phyloP scores from a whole-genome alignment of 129 eudicot genomes.

The Solidago caesia region DNA sequence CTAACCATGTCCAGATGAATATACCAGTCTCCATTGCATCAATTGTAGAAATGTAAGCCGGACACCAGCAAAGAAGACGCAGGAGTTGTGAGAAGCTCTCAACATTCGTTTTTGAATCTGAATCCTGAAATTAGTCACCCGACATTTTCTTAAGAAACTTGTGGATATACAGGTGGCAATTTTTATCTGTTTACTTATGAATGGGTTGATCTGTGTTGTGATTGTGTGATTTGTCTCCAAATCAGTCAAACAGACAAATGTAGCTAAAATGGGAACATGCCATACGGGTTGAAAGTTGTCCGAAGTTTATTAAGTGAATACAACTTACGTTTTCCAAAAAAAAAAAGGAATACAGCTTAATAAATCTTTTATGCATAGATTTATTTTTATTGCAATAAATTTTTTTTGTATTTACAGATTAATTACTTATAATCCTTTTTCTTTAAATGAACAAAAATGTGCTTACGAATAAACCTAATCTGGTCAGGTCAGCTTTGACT shows the following conservation, averaged over 20 bases:
- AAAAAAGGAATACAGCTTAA: no score
- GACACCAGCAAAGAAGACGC: conserved; percentile 99
- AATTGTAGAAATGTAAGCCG: conserved; percentile 86
- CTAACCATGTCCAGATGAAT: conserved; percentile 97
- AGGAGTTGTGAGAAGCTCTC: conserved; percentile 96
- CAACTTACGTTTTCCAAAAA: background rate
- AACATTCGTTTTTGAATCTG: conserved; percentile 70
- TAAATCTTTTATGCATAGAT: background rate
- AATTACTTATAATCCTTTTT: background rate
- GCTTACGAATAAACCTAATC: conserved; percentile 12
- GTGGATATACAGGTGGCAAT: background rate
- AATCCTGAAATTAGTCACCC: conserved; percentile 47
- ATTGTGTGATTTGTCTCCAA: background rate
- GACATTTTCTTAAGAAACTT: conserved; percentile 4
- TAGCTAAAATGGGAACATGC: background rate
- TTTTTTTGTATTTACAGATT: background rate
- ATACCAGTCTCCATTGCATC: conserved; percentile 99
- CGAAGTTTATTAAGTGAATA: background rate
- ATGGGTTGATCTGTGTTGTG: background rate
- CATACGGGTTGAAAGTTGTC: background rate
- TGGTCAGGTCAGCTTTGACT: background rate
- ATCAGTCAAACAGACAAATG: background rate
- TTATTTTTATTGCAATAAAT: background rate
- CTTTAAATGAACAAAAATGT: background rate
- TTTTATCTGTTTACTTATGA: background rate